Percentiles rank a stretch among this genome's conserved stretches.
Conservation (phyloP, 441 rosid genomes). For the Syzygium malaccense region DNA sequence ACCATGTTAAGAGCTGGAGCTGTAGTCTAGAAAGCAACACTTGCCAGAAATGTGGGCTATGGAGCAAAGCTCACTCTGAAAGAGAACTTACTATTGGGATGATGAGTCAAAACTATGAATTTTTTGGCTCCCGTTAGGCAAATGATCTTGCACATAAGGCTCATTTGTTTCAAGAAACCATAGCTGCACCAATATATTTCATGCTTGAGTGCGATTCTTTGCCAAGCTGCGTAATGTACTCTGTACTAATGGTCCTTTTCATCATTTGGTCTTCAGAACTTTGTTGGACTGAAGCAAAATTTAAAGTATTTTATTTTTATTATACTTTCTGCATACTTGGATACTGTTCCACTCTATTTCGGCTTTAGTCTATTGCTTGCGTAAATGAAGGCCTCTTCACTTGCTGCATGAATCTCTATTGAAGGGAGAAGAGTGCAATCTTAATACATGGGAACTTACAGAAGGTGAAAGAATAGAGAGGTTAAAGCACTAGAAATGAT, state of each 20-base stretch:
- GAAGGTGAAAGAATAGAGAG: neutral
- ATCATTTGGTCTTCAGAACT: neutral
- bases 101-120: neutral
- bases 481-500: neutral
- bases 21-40: neutral
- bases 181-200: neutral
- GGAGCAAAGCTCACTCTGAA: neutral
- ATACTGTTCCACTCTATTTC: neutral
- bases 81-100: neutral
- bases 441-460: neutral
- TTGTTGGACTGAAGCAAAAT: neutral
- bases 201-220: neutral
- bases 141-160: neutral
- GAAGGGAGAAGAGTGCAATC: neutral
- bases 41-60: neutral
- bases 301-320: neutral
- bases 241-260: neutral
- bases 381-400: neutral
- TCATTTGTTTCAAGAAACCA: neutral
- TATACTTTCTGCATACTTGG: neutral
- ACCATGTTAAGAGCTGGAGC: neutral
- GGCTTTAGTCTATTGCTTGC: neutral
- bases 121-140: neutral
- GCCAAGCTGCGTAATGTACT: neutral
- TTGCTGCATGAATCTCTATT: neutral